Base-by-base conservation (phyloP, 805 yeast genomes). In the Kazachstania psychrophila region DNA sequence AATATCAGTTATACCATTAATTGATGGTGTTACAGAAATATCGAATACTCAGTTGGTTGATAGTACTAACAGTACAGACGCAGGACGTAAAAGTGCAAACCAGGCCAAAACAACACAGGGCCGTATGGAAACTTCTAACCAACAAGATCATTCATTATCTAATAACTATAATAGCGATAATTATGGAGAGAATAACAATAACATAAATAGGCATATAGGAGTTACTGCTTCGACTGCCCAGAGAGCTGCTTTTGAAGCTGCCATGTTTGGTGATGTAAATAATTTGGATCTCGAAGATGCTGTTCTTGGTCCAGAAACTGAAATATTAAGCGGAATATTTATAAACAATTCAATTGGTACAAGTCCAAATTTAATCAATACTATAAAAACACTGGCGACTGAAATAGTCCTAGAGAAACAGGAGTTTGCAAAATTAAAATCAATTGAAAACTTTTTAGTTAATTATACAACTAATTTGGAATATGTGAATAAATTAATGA, bases 211-310 rank as follows among this genome's bases (percentile, higher is more conserved):
- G 14, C 10, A n/a, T 14, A 26, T 17, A n/a, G 31, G 23, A 6
- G 25, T 30, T 9, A 30, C 40, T n/a, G 38, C 51, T 5, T 40
- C 50, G 23, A 40, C 45, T 5, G 50, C 51, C 4, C 48, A 49
- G 33, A 40, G 54, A 42, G 49, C 54, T 14, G 62, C 75, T 3
- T 73, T 73, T 52, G 80, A 75, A 43, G 68, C 69, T 18, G 79
- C 80, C 2, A 61, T 77, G 60, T 77, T 75, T 56, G 79, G 81
- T 18, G 82, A 76, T 51, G 67, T 74, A 14, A 65, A 69, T 45
- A 54, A 60, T 22, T 46, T 62, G 10, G 65, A 62, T 32, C 43
- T 74, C 20, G 80, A 75, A 45, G 79, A 73, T 42, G 58, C 64
- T 27, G 55, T 74, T 9, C 46, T 74, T 22, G 76, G 75, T 0